These are phyloP conservation scores for Erodium moschatum DNA, from an alignment of 441 rosid genomes.

Conservation along the genomic window DNA sequence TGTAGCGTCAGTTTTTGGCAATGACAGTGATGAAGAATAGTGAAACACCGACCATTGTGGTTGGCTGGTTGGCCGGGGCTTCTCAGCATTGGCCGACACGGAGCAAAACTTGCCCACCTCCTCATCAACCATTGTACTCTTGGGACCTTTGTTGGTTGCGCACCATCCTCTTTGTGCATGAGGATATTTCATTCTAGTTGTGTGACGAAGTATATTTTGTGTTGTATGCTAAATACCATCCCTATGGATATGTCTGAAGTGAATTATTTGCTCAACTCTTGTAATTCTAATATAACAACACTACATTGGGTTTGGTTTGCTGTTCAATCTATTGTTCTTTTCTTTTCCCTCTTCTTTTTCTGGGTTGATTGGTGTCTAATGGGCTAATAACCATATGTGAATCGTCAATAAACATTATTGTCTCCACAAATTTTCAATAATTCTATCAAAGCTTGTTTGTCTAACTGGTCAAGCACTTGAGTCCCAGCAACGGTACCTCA, in stretches of 20 bases:
- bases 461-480: too few species aligned
- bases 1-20: constrained; percentile 55
- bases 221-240: too few species aligned
- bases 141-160: background rate
- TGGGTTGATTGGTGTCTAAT: too few species aligned
- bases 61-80: too few species aligned
- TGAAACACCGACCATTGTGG: background rate
- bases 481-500: too few species aligned
- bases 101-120: background rate
- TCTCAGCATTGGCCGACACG: background rate
- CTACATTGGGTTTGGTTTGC: background rate
- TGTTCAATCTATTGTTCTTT: background rate
- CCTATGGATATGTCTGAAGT: background rate
- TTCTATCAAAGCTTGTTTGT: too few species aligned
- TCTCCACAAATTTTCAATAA: too few species aligned
- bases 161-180: background rate
- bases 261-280: background rate
- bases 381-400: too few species aligned
- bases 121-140: background rate
- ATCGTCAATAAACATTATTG: too few species aligned
- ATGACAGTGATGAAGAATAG: constrained; percentile 71
- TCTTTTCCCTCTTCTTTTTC: too few species aligned
- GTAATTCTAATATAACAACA: background rate
- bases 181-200: too few species aligned
- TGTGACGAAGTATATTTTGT: background rate